phyloP scores from a whole-genome alignment of 441 rosid species.

The Daphne laureola region DNA sequence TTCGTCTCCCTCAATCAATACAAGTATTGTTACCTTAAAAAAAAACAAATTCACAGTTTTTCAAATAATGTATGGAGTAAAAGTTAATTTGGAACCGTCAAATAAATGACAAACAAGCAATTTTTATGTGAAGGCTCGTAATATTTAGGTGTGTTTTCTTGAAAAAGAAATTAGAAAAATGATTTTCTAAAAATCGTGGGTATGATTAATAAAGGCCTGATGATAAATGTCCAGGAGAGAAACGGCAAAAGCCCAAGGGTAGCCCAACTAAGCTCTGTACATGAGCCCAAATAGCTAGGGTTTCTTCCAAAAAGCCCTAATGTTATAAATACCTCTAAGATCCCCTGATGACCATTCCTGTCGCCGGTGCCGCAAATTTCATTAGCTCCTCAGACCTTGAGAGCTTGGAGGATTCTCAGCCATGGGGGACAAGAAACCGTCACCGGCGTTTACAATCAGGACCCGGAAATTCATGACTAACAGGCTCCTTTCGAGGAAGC shows the following conservation, averaged over 20 bases:
- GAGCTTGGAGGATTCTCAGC: constrained; percentile 8
- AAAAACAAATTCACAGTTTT: too few relatives aligned
- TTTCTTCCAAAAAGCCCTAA: not conserved
- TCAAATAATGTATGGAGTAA: too few relatives aligned
- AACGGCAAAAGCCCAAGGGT: constrained; percentile 1
- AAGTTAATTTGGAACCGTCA: too few relatives aligned
- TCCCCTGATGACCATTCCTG: not conserved
- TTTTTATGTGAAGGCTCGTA: too few relatives aligned
- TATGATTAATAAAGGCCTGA: too few relatives aligned
- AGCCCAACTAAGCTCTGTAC: not conserved
- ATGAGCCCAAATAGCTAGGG: constrained; percentile 17
- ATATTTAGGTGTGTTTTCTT: too few relatives aligned
- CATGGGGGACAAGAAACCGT: constrained; percentile 80
- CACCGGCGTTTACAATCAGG: constrained; percentile 32
- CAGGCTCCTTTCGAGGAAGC: constrained; percentile 85
- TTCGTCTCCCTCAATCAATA: too few relatives aligned
- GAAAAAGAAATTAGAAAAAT: too few relatives aligned
- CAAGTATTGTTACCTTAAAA: too few relatives aligned
- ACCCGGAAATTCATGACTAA: constrained; percentile 92
- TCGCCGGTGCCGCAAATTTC: not conserved
- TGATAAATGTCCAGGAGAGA: not conserved
- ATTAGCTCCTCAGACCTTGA: not conserved
- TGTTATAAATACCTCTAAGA: too few relatives aligned
- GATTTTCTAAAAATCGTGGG: too few relatives aligned
- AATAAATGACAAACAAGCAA: too few relatives aligned